A percentile compares a stretch with the other conserved stretches of the same genome.
Conservation (phyloP, 169 alveolate genomes). For the Eimeria acervulina region DNA sequence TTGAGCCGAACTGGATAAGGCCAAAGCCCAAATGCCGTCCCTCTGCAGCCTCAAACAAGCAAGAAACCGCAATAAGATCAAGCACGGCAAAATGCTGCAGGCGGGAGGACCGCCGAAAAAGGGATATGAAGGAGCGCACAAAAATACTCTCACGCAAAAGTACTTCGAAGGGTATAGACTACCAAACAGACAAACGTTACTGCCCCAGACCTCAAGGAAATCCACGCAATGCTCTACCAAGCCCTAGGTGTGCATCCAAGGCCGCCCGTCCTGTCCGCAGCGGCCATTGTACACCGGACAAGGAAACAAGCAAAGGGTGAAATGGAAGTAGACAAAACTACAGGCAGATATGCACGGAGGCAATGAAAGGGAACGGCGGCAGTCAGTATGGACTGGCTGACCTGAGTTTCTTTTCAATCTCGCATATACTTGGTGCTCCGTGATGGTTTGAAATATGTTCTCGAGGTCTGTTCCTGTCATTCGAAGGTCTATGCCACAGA, state of each 20-base stretch:
- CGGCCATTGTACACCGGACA: not conserved
- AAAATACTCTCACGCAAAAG: no score
- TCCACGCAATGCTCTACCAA: not conserved
- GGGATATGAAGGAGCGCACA: not conserved
- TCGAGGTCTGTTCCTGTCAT: conserved; percentile 75
- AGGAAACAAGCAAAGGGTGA: not conserved
- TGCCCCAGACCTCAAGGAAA: not conserved
- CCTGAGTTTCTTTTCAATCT: conserved; percentile 66
- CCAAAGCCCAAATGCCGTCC: conserved; percentile 83
- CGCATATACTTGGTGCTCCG: conserved; percentile 48
- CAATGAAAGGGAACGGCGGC: not conserved
- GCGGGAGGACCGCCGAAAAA: not conserved
- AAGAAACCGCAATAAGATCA: not conserved
- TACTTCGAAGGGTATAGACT: not conserved
- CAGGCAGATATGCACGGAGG: not conserved
- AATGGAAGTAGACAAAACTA: not conserved
- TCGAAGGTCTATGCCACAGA: conserved; percentile 72
- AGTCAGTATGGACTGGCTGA: not conserved
- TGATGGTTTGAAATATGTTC: conserved; percentile 64
- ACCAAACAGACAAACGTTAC: not conserved
- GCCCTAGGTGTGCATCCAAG: not conserved
- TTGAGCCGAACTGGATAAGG: conserved; percentile 51
- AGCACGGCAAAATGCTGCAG: not conserved
- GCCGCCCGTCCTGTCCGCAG: not conserved
- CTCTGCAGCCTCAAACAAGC: conserved; percentile 40